phyloP scores from a whole-genome alignment of 257 asterid genomes.

The Ehretia macrophylla region DNA sequence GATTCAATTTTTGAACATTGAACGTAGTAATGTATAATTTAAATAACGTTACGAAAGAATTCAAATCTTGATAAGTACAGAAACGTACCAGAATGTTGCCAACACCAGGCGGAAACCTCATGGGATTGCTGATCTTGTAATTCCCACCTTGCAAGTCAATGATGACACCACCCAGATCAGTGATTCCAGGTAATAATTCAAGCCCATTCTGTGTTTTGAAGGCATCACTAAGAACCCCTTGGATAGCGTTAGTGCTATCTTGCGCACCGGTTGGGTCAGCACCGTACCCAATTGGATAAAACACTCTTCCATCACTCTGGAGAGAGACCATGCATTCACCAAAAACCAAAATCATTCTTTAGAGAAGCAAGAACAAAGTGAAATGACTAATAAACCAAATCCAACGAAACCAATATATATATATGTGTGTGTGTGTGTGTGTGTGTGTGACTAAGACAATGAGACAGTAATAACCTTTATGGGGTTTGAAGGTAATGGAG shows the following conservation, averaged over 20 bases:
- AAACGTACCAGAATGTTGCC: conserved; percentile 54
- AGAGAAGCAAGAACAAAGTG: too few relatives aligned
- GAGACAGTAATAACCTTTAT: conserved; percentile 24
- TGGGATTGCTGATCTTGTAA: conserved; percentile 37
- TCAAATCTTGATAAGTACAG: too few relatives aligned
- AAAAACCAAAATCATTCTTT: neutral
- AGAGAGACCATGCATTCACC: too few relatives aligned
- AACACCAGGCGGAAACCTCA: conserved; percentile 43
- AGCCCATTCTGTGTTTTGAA: conserved; percentile 26
- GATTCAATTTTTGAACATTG: too few relatives aligned
- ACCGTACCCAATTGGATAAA: conserved; percentile 57
- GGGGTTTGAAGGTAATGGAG: conserved; percentile 20
- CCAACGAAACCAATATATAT: neutral
- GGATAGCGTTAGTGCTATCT: conserved; percentile 46
- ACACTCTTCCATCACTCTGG: conserved; percentile 50
- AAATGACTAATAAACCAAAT: neutral
- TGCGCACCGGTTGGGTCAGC: conserved; percentile 55
- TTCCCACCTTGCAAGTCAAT: conserved; percentile 62
- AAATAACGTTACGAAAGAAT: too few relatives aligned
- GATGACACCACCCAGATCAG: conserved; percentile 50
- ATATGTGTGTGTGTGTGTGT: too few relatives aligned
- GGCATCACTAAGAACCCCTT: conserved; percentile 40
- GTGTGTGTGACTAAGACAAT: too few relatives aligned
- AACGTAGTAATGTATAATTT: too few relatives aligned
- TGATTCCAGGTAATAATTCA: conserved; percentile 45